Percentiles rank a stretch among this genome's conserved stretches.
These are phyloP conservation scores for Leccinum glutinopallens DNA, from an alignment of 1,284 basidiomycete species.

Conservation along the genomic window DNA sequence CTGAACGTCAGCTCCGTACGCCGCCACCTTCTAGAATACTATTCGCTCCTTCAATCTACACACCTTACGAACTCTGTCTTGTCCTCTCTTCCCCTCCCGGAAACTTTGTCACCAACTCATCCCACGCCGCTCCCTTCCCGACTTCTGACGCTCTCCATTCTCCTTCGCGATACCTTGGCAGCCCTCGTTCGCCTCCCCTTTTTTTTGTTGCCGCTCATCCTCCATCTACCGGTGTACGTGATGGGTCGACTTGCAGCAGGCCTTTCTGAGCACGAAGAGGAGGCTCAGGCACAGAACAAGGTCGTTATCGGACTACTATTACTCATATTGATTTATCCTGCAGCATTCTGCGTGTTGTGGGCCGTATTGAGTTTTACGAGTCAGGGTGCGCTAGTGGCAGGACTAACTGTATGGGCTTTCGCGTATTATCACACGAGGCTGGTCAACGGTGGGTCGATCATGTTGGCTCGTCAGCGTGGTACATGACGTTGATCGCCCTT, in stretches of 20 bases:
- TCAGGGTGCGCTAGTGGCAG: slow-evolving; percentile 54
- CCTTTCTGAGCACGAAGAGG: slow-evolving; percentile 84
- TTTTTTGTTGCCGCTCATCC: slow-evolving; percentile 81
- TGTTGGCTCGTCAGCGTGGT: slow-evolving; percentile 16
- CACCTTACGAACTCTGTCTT: slow-evolving; percentile 83
- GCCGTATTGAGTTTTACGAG: slow-evolving; percentile 73
- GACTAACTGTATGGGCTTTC: slow-evolving; percentile 65
- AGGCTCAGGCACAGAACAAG: slow-evolving; percentile 92
- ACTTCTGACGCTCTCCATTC: slow-evolving; percentile 74
- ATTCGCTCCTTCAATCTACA: slow-evolving; percentile 82
- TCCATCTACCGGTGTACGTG: slow-evolving; percentile 83
- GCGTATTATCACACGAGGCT: slow-evolving; percentile 80
- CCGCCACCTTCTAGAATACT: slow-evolving; percentile 79
- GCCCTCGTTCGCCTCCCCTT: slow-evolving; percentile 79
- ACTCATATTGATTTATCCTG: slow-evolving; percentile 76
- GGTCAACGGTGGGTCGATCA: slow-evolving; percentile 63
- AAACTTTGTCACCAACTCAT: slow-evolving; percentile 75
- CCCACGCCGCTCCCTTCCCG: slow-evolving; percentile 78
- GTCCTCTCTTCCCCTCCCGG: slow-evolving; percentile 76
- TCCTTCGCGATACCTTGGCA: slow-evolving; percentile 76
- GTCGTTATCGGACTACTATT: slow-evolving; percentile 82
- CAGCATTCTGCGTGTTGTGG: slow-evolving; percentile 81
- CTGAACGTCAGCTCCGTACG: slow-evolving; percentile 64
- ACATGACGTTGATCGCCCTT: slow-evolving; percentile 25
- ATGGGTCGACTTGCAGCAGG: slow-evolving; percentile 75